A percentile compares a stretch with the other conserved stretches of the same genome.
phyloP scores from a whole-genome alignment of 257 asterid genomes.

The Paulownia fortunei region DNA sequence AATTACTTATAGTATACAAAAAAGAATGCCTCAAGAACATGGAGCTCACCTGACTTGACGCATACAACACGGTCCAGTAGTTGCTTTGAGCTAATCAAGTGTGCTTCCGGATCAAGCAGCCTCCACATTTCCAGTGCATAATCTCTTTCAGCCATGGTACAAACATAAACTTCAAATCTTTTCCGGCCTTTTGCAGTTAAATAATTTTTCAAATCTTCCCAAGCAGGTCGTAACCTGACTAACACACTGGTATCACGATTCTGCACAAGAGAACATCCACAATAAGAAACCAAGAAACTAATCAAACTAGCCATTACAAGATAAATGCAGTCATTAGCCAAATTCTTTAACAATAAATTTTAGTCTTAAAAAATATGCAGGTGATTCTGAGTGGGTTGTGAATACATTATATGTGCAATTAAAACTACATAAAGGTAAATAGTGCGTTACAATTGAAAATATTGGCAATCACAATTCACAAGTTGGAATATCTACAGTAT shows the following conservation, averaged over 20 bases:
- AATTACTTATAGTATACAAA: conserved; percentile 17
- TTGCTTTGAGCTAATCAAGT: conserved; percentile 69
- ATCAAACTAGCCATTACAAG: conserved; percentile 24
- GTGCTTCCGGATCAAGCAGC: conserved; percentile 91
- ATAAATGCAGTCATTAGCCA: conserved; percentile 1
- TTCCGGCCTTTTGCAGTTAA: conserved; percentile 92
- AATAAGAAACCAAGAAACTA: conserved; percentile 31
- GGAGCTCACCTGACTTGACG: conserved; percentile 76
- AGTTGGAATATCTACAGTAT: background rate
- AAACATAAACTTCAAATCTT: conserved; percentile 96
- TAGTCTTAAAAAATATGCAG: background rate
- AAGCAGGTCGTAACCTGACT: conserved; percentile 95
- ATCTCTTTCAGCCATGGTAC: conserved; percentile 99
- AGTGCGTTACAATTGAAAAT: background rate
- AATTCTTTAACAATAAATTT: background rate
- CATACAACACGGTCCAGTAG: conserved; percentile 88
- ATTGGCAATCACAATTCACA: background rate
- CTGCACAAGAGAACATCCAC: conserved; percentile 53
- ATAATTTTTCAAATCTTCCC: conserved; percentile 92
- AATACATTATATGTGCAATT: background rate
- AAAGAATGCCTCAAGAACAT: background rate
- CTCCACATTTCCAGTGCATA: conserved; percentile 99
- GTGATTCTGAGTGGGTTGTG: background rate
- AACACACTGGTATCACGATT: conserved; percentile 95
- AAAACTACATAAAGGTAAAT: background rate